These are phyloP conservation scores for Astrothelium subdiscretum DNA, from an alignment of 495 filamentous ascomycete species.

Conservation along the genomic window DNA sequence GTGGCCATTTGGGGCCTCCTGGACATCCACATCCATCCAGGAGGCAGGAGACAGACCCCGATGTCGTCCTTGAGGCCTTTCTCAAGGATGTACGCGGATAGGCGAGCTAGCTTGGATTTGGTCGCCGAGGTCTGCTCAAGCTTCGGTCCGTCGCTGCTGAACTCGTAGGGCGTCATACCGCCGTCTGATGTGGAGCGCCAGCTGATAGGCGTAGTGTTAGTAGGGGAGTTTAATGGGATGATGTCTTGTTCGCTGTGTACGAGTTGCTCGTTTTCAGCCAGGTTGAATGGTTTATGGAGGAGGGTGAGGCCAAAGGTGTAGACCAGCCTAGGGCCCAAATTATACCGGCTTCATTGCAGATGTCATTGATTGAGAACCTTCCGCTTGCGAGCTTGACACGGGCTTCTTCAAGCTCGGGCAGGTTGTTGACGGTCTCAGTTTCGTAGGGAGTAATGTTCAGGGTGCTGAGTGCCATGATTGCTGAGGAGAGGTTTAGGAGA, in stretches of 20 bases:
- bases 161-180: not conserved
- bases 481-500: not conserved
- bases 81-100: not conserved
- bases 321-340: not conserved
- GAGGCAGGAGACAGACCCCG: not conserved
- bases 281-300: not conserved
- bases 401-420: not conserved
- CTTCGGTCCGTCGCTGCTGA: not conserved
- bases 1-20: not conserved
- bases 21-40: not conserved
- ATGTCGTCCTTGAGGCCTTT: not conserved
- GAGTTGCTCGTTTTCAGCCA: not conserved
- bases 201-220: not conserved
- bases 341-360: not conserved
- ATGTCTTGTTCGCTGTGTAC: not conserved
- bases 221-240: not conserved
- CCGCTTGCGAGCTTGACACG: not conserved
- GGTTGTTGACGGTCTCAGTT: not conserved
- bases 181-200: not conserved
- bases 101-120: not conserved
- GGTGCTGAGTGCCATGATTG: not conserved
- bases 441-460: not conserved
- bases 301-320: not conserved
- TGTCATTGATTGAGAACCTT: not conserved
- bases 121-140: not conserved